Percentiles rank a stretch among this genome's conserved stretches.
Evolutionary conservation across 345 rosid species (phyloP).

Genomic region (Eucalyptus virginea): DNA sequence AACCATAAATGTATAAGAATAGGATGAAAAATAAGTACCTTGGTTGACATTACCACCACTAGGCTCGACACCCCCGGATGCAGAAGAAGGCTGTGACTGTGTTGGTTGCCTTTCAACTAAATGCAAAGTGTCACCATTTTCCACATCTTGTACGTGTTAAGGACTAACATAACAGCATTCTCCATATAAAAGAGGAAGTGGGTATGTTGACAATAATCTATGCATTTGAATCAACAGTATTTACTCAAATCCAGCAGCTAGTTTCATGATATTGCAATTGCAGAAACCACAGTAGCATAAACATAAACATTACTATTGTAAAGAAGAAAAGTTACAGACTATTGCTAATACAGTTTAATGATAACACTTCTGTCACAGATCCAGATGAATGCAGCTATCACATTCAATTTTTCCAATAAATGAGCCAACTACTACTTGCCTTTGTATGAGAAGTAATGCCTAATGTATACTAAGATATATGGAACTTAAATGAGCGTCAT

Average conservation of each 20-base stretch:
- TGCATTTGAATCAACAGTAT: not conserved
- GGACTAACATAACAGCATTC: not conserved
- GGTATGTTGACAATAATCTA: not conserved
- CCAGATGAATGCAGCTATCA: not conserved
- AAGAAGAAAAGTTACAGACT: not conserved
- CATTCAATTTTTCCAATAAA: not conserved
- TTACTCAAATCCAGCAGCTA: not conserved
- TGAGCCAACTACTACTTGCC: not conserved
- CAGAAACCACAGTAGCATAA: not conserved
- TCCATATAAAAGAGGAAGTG: not conserved
- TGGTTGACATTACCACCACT: constrained; percentile 27
- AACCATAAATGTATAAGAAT: not conserved
- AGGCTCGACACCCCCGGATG: constrained; percentile 37
- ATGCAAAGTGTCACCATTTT: constrained; percentile 89
- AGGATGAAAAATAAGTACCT: constrained; percentile 11
- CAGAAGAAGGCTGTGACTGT: constrained; percentile 43
- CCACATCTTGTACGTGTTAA: constrained; percentile 65
- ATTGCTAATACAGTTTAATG: not conserved
- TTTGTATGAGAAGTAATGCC: not conserved
- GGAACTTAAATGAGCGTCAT: not conserved
- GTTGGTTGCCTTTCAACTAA: constrained; percentile 76
- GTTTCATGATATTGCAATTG: not conserved
- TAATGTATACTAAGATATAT: not conserved
- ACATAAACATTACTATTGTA: not conserved
- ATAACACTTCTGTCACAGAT: not conserved